These are phyloP conservation scores for Lomentospora prolificans DNA, from an alignment of 2,329 filamentous ascomycete species.

Conservation along the genomic window DNA sequence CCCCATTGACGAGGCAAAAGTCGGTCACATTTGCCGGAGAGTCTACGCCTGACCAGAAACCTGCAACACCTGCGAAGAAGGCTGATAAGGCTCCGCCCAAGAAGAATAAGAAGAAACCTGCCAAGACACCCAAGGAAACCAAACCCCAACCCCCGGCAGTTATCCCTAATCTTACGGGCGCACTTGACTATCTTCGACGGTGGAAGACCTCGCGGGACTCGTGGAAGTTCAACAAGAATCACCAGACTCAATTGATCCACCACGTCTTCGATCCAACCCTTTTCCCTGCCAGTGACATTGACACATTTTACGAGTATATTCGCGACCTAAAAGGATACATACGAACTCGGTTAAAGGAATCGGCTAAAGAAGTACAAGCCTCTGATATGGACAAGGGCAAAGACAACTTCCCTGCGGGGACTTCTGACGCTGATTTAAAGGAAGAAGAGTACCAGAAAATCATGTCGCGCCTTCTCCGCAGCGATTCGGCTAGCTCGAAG, in stretches of 20 bases:
- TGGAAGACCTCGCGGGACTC: slow-evolving; percentile 59
- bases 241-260: slow-evolving; percentile 77
- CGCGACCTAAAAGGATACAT: slow-evolving; percentile 67
- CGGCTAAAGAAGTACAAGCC: slow-evolving; percentile 51
- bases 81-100: slow-evolving; percentile 22
- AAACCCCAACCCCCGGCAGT: slow-evolving; percentile 21
- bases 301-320: slow-evolving; percentile 67
- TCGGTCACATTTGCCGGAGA: slow-evolving; percentile 40
- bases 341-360: slow-evolving; percentile 57
- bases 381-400: slow-evolving; percentile 44
- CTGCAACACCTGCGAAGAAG: slow-evolving; percentile 12
- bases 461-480: slow-evolving; percentile 44
- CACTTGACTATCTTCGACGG: slow-evolving; percentile 66
- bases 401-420: slow-evolving; percentile 24
- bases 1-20: slow-evolving; percentile 26
- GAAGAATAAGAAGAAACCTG: slow-evolving; percentile 28
- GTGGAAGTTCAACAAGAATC: slow-evolving; percentile 97
- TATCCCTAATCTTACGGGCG: slow-evolving; percentile 43
- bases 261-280: slow-evolving; percentile 64
- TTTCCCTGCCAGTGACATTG: slow-evolving; percentile 60
- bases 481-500: slow-evolving; percentile 24
- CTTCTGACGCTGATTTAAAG: slow-evolving; percentile 10
- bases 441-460: slow-evolving; percentile 40
- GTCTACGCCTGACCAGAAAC: slow-evolving; percentile 22
- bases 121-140: slow-evolving; percentile 20